Evolutionary conservation across 805 yeast genomes (phyloP).

Genomic region (Saccharomycopsis selenospora): DNA sequence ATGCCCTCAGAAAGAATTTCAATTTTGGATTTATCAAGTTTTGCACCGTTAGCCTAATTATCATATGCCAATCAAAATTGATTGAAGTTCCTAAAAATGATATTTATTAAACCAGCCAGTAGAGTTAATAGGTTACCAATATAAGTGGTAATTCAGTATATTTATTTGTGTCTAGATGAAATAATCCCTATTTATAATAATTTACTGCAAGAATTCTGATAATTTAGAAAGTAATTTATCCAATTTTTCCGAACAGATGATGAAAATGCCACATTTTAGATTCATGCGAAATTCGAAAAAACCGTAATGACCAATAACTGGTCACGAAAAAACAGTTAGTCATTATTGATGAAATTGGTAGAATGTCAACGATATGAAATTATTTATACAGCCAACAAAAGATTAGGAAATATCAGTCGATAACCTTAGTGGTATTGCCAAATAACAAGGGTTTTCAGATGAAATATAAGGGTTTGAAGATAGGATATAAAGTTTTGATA

Average conservation of each 20-base stretch:
- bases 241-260: constrained; percentile 41
- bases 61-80: constrained; percentile 14
- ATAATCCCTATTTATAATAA: constrained; percentile 34
- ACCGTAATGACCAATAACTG: constrained; percentile 22
- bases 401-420: too few relatives aligned
- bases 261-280: constrained; percentile 41
- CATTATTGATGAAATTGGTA: constrained; percentile 49
- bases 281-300: constrained; percentile 29
- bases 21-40: constrained; percentile 34
- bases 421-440: too few relatives aligned
- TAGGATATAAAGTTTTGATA: too few relatives aligned
- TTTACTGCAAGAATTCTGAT: constrained; percentile 35
- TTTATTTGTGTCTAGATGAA: constrained; percentile 42
- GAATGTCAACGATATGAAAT: too few relatives aligned
- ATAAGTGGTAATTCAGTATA: constrained; percentile 61
- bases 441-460: too few relatives aligned
- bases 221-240: constrained; percentile 32
- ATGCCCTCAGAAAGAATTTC: constrained; percentile 39
- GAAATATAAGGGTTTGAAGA: too few relatives aligned
- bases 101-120: constrained; percentile 28
- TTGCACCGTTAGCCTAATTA: constrained; percentile 27
- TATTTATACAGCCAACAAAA: too few relatives aligned
- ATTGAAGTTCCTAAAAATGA: constrained; percentile 34
- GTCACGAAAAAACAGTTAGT: constrained; percentile 34
- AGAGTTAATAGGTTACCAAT: constrained; percentile 46